These are phyloP conservation scores for Rosa multiflora DNA, from an alignment of 306 rosid species.

Conservation along the genomic window DNA sequence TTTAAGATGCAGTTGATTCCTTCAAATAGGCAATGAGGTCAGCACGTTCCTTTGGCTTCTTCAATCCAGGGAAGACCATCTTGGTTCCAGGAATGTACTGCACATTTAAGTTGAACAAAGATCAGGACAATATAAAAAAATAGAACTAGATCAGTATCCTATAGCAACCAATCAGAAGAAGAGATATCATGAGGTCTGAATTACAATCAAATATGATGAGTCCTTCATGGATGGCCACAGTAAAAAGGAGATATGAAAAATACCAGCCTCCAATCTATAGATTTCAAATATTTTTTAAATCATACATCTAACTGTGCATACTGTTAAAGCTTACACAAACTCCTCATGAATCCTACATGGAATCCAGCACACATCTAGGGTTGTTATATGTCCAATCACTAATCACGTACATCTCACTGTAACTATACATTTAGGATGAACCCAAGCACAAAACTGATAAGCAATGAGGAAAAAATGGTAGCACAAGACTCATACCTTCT, in stretches of 20 bases:
- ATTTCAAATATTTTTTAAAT: background rate
- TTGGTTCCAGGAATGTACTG: conserved; percentile 97
- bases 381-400: background rate
- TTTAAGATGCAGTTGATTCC: conserved; percentile 61
- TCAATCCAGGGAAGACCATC: conserved; percentile 97
- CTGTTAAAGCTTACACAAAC: background rate
- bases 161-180: background rate
- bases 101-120: conserved; percentile 19
- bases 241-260: background rate
- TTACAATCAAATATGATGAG: background rate
- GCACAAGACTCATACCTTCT: conserved; percentile 52
- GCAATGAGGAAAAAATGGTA: background rate
- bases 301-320: background rate
- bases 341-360: background rate
- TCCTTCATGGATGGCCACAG: background rate
- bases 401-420: background rate
- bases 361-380: background rate
- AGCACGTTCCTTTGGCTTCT: conserved; percentile 95
- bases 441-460: background rate
- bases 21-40: conserved; percentile 94
- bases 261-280: background rate
- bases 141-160: background rate
- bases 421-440: background rate
- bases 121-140: background rate
- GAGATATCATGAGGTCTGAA: too few relatives aligned